Evolutionary conservation across 2,329 filamentous ascomycete genomes (phyloP).

Genomic region (Colletotrichum eleusines): DNA sequence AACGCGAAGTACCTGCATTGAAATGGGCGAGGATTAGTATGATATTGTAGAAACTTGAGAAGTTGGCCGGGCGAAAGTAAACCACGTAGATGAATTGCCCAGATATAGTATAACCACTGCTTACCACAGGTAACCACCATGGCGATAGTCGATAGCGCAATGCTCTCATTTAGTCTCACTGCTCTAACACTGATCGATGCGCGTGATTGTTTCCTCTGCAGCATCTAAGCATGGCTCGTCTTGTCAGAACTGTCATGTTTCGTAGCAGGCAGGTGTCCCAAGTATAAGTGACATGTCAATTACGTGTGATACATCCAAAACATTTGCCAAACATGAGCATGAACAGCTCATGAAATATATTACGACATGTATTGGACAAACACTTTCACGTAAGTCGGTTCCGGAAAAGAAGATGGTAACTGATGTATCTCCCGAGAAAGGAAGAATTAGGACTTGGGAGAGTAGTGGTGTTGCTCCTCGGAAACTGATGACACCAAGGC

Average conservation of each 20-base stretch:
- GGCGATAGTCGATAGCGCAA: not conserved
- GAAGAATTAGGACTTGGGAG: not conserved
- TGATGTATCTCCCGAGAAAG: not conserved
- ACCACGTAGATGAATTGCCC: not conserved
- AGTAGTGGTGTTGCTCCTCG: not conserved
- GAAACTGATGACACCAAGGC: not conserved
- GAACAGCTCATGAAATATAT: not conserved
- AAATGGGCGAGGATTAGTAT: not conserved
- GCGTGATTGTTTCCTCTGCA: not conserved
- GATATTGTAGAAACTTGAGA: not conserved
- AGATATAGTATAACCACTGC: not conserved
- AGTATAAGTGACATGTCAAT: not conserved
- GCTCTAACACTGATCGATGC: not conserved
- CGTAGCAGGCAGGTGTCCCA: no score
- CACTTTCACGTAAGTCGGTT: no score
- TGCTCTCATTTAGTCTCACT: not conserved
- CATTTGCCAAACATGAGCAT: not conserved
- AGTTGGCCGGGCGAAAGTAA: no score
- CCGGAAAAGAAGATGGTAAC: no score
- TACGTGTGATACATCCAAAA: not conserved
- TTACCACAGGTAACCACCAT: no score
- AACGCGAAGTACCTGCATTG: slow-evolving; percentile 1
- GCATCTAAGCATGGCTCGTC: not conserved
- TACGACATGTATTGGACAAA: not conserved
- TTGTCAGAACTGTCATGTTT: no score